Percentiles rank a stretch among this genome's conserved stretches.
phyloP scores from a whole-genome alignment of 2,329 filamentous ascomycete genomes.

The Aspergillus fischeri region DNA sequence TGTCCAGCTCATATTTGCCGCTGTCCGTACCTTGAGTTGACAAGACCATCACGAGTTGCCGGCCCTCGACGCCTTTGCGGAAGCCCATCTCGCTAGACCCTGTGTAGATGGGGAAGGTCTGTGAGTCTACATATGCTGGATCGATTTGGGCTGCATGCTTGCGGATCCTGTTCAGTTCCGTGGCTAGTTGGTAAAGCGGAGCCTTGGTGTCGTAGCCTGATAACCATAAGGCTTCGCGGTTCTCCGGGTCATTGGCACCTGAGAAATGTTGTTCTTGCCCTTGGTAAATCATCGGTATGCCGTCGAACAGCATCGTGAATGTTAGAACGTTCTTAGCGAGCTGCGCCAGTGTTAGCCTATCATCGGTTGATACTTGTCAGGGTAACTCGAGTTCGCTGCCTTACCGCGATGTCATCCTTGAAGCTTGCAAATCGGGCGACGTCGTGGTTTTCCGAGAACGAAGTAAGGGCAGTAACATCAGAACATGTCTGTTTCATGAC shows the following conservation, averaged over 20 bases:
- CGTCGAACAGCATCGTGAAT: conserved; percentile 57
- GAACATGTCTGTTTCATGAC: conserved; percentile 24
- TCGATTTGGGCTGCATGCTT: conserved; percentile 37
- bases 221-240: conserved; percentile 55
- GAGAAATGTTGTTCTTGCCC: conserved; percentile 61
- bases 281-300: conserved; percentile 63
- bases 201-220: conserved; percentile 43
- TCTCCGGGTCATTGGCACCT: conserved; percentile 45
- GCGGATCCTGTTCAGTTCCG: conserved; percentile 41
- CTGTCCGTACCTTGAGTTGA: conserved; percentile 38
- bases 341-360: conserved; percentile 6
- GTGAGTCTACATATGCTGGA: conserved; percentile 34
- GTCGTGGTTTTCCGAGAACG: conserved; percentile 60
- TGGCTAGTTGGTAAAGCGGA: conserved; percentile 36
- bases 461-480: conserved; percentile 46
- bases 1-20: conserved; percentile 24
- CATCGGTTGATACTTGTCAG: background rate
- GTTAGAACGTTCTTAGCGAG: conserved; percentile 59
- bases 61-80: conserved; percentile 42
- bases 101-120: conserved; percentile 37
- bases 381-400: background rate
- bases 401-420: conserved; percentile 47
- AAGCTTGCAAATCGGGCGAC: conserved; percentile 51
- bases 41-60: conserved; percentile 42
- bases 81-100: conserved; percentile 42